Percentiles rank a stretch among this genome's conserved stretches.
These are phyloP conservation scores for Stephania japonica DNA, from an alignment of 164 flowering plant genomes.

Conservation along the genomic window DNA sequence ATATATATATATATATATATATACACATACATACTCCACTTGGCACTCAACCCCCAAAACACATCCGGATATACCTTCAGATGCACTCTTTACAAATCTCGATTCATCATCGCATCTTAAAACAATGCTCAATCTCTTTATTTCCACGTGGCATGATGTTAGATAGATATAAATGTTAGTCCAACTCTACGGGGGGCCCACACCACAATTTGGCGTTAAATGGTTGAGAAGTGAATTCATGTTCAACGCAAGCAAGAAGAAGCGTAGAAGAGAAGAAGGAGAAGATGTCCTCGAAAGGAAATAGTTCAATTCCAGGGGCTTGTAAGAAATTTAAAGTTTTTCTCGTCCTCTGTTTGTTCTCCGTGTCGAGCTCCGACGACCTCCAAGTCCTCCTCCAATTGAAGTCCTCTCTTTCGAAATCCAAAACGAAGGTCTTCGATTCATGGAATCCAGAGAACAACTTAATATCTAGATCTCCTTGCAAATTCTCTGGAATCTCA, in stretches of 20 bases:
- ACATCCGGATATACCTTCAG: no score
- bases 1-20: no score
- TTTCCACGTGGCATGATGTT: neutral
- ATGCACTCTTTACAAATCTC: no score
- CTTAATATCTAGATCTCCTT: slow-evolving; percentile 4
- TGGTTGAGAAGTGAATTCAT: no score
- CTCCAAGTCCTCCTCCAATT: slow-evolving; percentile 34
- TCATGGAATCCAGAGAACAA: slow-evolving; percentile 37
- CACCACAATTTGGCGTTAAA: no score
- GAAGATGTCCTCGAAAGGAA: neutral
- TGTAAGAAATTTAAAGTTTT: neutral
- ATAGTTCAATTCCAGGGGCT: neutral
- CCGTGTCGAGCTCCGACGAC: slow-evolving; percentile 21
- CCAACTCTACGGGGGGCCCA: no score
- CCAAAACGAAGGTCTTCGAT: slow-evolving; percentile 24
- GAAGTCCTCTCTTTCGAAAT: slow-evolving; percentile 29
- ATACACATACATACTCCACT: no score
- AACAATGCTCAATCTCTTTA: no score
- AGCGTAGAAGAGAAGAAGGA: neutral
- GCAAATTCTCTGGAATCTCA: slow-evolving; percentile 51
- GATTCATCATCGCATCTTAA: no score
- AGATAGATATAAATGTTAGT: neutral
- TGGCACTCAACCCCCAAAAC: no score
- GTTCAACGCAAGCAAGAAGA: no score
- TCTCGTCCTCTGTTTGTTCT: neutral